A percentile compares a stretch with the other conserved stretches of the same genome.
Conservation (phyloP, 2,329 filamentous ascomycete species). For the Xylariales sp. region DNA sequence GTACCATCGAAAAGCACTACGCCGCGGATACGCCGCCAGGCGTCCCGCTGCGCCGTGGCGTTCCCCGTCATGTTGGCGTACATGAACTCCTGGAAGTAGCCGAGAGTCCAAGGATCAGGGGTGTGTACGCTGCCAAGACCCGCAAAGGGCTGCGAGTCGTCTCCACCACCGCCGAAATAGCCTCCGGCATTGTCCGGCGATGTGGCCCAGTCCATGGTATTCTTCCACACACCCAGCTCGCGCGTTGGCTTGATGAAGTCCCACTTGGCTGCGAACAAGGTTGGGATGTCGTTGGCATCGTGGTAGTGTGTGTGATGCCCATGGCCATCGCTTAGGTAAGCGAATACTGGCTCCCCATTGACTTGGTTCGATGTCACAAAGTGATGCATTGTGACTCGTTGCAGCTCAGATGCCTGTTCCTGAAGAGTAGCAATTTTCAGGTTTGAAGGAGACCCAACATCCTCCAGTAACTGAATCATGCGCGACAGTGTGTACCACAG, state of each 20-base stretch:
- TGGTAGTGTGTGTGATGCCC: constrained; percentile 11
- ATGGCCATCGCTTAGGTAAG: constrained; percentile 6
- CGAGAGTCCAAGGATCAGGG: constrained; percentile 13
- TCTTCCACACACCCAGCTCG: constrained; percentile 7
- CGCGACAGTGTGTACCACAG: constrained; percentile 12
- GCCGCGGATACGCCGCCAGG: constrained; percentile 11
- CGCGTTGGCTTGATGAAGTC: constrained; percentile 3
- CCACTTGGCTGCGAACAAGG: constrained; percentile 13
- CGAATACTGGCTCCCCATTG: constrained; percentile 7
- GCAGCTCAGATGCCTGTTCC: background rate
- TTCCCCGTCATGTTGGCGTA: constrained; percentile 8
- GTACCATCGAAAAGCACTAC: constrained; percentile 15
- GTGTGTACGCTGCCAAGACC: constrained; percentile 13
- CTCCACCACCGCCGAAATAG: constrained; percentile 1
- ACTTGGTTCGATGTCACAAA: background rate
- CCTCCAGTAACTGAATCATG: background rate
- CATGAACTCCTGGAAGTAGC: constrained; percentile 15
- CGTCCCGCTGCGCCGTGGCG: background rate
- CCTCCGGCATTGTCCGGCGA: constrained; percentile 11
- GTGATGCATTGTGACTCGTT: constrained; percentile 1
- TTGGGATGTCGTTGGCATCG: constrained; percentile 17
- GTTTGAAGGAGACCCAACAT: background rate
- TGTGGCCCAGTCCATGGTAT: constrained; percentile 13
- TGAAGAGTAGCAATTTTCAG: background rate
- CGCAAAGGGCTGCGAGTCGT: too few relatives aligned